phyloP scores from a whole-genome alignment of 2,329 filamentous ascomycete genomes.

The Xylariaceae sp. region DNA sequence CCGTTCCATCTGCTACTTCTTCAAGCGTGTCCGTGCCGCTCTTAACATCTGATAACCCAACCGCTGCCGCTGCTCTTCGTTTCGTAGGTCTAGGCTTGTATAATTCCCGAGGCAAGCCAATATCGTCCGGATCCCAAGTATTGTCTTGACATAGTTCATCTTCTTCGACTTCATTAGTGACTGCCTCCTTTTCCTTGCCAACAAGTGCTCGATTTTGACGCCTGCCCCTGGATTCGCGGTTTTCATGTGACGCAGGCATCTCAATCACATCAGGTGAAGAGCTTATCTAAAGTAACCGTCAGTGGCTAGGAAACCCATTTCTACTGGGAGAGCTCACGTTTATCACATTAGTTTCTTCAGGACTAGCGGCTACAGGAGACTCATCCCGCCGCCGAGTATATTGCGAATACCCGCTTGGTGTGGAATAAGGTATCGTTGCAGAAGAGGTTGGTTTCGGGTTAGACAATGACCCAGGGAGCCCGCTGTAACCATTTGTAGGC shows the following conservation, averaged over 20 bases:
- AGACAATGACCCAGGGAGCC: constrained; percentile 18
- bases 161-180: constrained; percentile 20
- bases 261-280: constrained; percentile 31
- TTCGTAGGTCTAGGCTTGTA: constrained; percentile 24
- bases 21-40: background rate
- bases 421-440: constrained; percentile 33
- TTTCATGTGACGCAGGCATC: constrained; percentile 4
- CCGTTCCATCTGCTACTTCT: background rate
- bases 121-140: constrained; percentile 14
- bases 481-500: constrained; percentile 19
- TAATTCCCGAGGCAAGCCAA: constrained; percentile 15
- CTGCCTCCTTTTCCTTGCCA: constrained; percentile 25
- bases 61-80: constrained; percentile 13
- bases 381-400: constrained; percentile 31
- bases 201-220: constrained; percentile 6
- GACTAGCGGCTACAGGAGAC: constrained; percentile 11
- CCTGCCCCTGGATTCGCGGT: background rate
- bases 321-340: constrained; percentile 21
- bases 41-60: constrained; percentile 5
- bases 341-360: constrained; percentile 15
- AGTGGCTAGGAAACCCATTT: constrained; percentile 2
- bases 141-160: constrained; percentile 30
- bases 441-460: constrained; percentile 32
- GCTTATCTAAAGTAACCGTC: constrained; percentile 24
- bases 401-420: constrained; percentile 32